Percentiles rank a stretch among this genome's conserved stretches.
Evolutionary conservation across 129 eudicot genomes (phyloP).

Genomic region (Solidago caesia): DNA sequence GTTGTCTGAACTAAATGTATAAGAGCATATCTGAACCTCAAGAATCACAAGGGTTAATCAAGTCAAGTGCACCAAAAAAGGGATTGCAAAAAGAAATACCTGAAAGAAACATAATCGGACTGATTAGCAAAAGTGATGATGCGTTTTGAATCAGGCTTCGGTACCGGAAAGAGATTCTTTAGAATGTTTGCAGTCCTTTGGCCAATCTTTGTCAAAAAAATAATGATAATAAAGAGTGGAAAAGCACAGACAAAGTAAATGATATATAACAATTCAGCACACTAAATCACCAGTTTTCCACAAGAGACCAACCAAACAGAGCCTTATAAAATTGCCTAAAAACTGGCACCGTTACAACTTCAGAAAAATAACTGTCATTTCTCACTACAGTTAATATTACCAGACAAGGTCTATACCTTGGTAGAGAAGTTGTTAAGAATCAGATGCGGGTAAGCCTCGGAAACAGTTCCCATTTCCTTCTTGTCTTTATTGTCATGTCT

Average conservation of each 20-base stretch:
- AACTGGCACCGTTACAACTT: not conserved
- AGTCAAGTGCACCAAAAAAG: not conserved
- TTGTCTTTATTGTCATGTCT: slow-evolving; percentile 97
- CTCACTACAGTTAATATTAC: not conserved
- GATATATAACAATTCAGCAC: not conserved
- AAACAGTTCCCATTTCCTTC: slow-evolving; percentile 85
- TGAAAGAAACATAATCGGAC: slow-evolving; percentile 91
- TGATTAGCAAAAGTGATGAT: slow-evolving; percentile 91
- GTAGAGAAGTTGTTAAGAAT: slow-evolving; percentile 75
- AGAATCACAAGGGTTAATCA: not conserved
- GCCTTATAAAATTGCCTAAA: not conserved
- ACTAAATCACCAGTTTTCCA: not conserved
- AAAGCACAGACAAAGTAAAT: not conserved
- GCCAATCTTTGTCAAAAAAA: slow-evolving; percentile 62
- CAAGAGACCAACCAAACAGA: not conserved
- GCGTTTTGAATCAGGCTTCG: slow-evolving; percentile 92
- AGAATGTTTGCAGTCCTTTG: slow-evolving; percentile 84
- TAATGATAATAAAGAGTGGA: not conserved
- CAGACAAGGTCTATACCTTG: slow-evolving; percentile 43
- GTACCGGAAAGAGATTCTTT: slow-evolving; percentile 94
- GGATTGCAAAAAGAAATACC: slow-evolving; percentile 41
- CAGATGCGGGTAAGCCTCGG: slow-evolving; percentile 93
- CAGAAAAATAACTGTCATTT: not conserved
- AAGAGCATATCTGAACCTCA: not conserved
- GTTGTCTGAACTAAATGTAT: not conserved